Evolutionary conservation across 106 monocot species (phyloP).

Genomic region (Iris macrosiphon): DNA sequence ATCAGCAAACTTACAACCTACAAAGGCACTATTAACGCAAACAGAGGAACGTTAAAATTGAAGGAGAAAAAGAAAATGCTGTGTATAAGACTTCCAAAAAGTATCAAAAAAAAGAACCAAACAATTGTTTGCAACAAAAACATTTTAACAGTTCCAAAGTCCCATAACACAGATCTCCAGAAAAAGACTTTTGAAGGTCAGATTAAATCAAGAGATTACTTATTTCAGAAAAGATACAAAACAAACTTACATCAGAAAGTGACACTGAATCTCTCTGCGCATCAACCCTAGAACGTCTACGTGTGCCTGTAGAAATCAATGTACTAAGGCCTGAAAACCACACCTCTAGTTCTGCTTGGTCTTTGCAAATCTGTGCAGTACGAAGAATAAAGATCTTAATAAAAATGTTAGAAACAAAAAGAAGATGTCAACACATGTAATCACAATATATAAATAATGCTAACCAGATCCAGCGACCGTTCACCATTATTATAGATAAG

Average conservation of each 20-base stretch:
- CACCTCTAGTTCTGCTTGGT: constrained; percentile 57
- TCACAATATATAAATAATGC: not conserved
- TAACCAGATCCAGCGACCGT: constrained; percentile 58
- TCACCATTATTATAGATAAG: constrained; percentile 50
- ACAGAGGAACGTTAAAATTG: no score
- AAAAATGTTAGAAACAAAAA: not conserved
- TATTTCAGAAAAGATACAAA: no score
- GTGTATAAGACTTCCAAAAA: no score
- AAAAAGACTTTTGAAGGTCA: not conserved
- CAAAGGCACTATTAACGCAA: no score
- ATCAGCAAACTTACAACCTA: no score
- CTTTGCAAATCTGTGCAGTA: constrained; percentile 51
- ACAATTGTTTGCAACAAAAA: not conserved
- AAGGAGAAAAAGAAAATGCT: no score
- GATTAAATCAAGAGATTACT: no score
- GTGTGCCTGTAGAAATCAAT: constrained; percentile 29
- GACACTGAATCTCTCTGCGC: constrained; percentile 16
- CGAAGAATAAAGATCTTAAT: not conserved
- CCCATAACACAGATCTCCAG: not conserved
- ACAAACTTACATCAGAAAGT: constrained; percentile 41
- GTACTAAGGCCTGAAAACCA: constrained; percentile 52
- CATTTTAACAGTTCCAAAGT: no score
- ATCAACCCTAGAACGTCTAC: constrained; percentile 15
- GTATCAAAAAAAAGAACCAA: not conserved
- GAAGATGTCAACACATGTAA: not conserved